These are phyloP conservation scores for Geranium brycei DNA, from an alignment of 345 rosid species.

Conservation along the genomic window DNA sequence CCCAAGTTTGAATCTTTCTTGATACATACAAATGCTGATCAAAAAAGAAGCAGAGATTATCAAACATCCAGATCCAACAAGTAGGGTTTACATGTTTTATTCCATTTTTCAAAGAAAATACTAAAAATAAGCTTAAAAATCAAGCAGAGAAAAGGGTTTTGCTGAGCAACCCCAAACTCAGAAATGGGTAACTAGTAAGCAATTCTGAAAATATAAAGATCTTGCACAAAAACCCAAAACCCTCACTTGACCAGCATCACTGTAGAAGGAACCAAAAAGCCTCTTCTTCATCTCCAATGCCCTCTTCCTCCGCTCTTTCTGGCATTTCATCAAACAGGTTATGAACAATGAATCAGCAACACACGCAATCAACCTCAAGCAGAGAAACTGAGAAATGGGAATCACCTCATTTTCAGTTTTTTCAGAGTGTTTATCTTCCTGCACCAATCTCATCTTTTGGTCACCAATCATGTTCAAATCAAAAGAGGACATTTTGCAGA, in stretches of 20 bases:
- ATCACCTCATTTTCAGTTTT: not conserved
- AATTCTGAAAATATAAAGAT: not conserved
- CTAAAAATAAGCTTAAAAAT: not conserved
- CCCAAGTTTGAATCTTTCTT: too few species aligned
- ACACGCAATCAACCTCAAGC: not conserved
- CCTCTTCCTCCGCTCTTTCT: not conserved
- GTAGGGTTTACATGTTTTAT: not conserved
- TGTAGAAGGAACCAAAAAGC: not conserved
- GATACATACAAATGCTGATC: too few species aligned
- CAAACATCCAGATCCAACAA: not conserved
- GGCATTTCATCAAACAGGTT: not conserved
- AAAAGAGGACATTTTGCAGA: not conserved
- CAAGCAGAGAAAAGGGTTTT: not conserved
- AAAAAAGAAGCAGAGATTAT: too few species aligned
- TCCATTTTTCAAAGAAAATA: too few species aligned
- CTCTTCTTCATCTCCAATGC: not conserved
- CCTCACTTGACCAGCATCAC: not conserved
- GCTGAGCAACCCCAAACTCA: not conserved
- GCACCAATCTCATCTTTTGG: not conserved
- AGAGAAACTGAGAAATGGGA: not conserved
- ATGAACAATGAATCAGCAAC: not conserved
- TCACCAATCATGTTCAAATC: not conserved
- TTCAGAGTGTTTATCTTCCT: not conserved
- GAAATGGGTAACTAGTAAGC: not conserved
- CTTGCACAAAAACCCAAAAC: not conserved